Evolutionary conservation across 225 moss, liverwort and hornwort species (phyloP), one percentile per base, ranked within the genome.

Genomic region (Polytrichum formosum): DNA sequence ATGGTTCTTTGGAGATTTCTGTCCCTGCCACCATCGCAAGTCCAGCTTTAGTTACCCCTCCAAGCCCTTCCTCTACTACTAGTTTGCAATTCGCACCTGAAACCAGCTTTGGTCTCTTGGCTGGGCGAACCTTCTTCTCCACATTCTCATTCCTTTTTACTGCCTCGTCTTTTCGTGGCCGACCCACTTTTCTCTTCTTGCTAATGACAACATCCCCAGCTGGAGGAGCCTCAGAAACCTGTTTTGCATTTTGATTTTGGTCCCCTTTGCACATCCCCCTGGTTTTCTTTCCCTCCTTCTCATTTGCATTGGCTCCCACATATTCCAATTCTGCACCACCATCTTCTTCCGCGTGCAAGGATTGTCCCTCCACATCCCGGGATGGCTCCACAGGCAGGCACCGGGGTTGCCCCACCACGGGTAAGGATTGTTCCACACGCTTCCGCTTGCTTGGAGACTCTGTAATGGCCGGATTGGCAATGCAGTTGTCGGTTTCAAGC

Each of bases 51-150:
- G 76, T 46, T 46, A 16, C 77, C 26, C 61, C 76, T 61, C 64
- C 53, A 23, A 74, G 73, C 28, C 80, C 67, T 67, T 67, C 68
- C 71, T 83, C 81, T 76, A 87, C 76, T 83, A 81, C 87, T 20
- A 83, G 66, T 80, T 87, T 83, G 72, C 87, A 83, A 74, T 87
- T 79, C 72, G 72, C 78, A 59, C 80, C 87, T 72, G 81, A 72
- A 16, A 83, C 78, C 55, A 87, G 81, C 71, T 87, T 87, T 53
- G 78, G 76, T 53, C 87, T 76, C 67, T 83, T 87, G 6, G 76
- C 83, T 63, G 81, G 74, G 6, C 78, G 80, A 63, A 72, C 63
- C 74, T 61, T 83, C 28, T 56, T 74, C 64, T 87, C 83, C 35
- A 68, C 76, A 67, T 69, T 71, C 35, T 69, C 76, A 70, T 69